Evolutionary conservation across 83 land plant genomes (phyloP).

Genomic region (Picea abies): DNA sequence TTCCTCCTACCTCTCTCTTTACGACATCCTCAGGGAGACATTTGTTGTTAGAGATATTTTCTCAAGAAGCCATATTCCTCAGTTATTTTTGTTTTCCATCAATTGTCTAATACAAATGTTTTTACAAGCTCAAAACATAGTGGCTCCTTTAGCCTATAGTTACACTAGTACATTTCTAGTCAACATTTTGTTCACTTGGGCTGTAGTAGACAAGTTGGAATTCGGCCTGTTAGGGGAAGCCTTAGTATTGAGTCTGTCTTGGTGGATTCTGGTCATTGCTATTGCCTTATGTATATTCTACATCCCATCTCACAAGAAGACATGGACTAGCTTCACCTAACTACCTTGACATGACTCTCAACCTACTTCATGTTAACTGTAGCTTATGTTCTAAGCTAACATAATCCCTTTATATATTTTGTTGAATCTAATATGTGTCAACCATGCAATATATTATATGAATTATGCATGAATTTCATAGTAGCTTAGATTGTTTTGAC

Average conservation of each 20-base stretch:
- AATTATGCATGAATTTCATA: no score
- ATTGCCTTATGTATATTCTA: background rate
- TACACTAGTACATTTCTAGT: conserved; percentile 13
- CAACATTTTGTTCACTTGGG: conserved; percentile 12
- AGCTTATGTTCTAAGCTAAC: conserved; percentile 20
- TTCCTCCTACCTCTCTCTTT: no score
- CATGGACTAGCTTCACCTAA: conserved; percentile 24
- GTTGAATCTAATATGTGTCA: no score
- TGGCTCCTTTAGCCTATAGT: conserved; percentile 7
- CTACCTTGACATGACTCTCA: conserved; percentile 13
- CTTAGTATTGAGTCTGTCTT: conserved; percentile 14
- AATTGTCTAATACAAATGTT: conserved; percentile 18
- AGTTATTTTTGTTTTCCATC: conserved; percentile 21
- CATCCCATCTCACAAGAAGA: background rate
- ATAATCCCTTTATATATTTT: background rate
- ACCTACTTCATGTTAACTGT: conserved; percentile 14
- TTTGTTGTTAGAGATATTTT: background rate
- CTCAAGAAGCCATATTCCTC: conserved; percentile 23
- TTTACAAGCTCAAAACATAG: conserved; percentile 26
- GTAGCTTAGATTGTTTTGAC: no score
- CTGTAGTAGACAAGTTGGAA: background rate
- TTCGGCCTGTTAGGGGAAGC: conserved; percentile 21
- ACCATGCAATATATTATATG: no score
- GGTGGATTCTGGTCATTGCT: conserved; percentile 18
- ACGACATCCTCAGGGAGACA: no score